Evolutionary conservation across 2,329 filamentous ascomycete species (phyloP).

Genomic region (Hypoxylon sp.): DNA sequence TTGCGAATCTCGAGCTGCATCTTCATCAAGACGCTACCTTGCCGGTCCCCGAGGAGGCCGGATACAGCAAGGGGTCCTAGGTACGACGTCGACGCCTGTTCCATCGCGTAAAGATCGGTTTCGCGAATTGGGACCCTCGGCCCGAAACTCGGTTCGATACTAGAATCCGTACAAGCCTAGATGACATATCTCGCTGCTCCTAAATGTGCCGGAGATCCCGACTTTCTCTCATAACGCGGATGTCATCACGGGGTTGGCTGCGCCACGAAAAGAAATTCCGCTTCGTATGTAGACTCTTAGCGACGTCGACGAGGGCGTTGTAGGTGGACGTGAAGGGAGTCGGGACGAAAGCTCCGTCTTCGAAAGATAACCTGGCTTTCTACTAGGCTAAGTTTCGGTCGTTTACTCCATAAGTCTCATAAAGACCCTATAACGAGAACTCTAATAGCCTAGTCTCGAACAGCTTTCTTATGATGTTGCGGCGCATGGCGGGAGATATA

Average conservation of each 20-base stretch:
- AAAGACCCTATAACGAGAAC: not conserved
- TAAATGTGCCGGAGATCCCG: not conserved
- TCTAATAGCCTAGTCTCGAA: not conserved
- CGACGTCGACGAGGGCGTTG: not conserved
- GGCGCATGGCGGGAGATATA: not conserved
- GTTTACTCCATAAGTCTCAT: not conserved
- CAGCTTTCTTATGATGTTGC: not conserved
- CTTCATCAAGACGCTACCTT: not conserved
- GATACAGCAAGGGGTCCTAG: not conserved
- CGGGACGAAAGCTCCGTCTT: not conserved
- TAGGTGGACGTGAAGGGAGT: not conserved
- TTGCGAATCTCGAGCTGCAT: not conserved
- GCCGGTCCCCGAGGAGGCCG: conserved; percentile 1
- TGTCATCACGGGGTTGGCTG: not conserved
- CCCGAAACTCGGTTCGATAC: not conserved
- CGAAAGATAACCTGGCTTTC: not conserved
- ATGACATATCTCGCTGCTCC: not conserved
- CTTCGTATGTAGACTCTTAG: not conserved
- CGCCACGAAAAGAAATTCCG: not conserved
- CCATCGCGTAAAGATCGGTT: not conserved
- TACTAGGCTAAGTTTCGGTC: not conserved
- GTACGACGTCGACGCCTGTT: not conserved
- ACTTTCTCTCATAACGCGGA: not conserved
- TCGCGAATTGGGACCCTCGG: not conserved
- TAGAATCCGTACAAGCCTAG: not conserved